Conservation (phyloP, 768 basidiomycete genomes). For the Amylocystis lapponica region DNA sequence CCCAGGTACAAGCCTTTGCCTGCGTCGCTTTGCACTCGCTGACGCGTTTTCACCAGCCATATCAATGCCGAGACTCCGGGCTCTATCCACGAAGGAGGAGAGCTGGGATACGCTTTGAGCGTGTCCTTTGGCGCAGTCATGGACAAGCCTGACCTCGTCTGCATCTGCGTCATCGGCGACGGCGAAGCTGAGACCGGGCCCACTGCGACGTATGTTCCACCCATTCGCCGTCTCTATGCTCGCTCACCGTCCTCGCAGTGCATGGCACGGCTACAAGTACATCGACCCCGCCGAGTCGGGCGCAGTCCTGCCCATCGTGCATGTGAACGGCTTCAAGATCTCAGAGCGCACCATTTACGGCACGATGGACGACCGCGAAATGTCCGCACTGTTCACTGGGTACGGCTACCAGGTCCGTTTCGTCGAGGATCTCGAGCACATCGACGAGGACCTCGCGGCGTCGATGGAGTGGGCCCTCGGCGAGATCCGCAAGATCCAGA, state of each 20-base stretch:
- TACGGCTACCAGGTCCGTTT: slow-evolving; percentile 90
- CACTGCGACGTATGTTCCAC: slow-evolving; percentile 44
- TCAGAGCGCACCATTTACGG: slow-evolving; percentile 87
- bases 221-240: background rate
- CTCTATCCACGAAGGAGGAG: slow-evolving; percentile 87
- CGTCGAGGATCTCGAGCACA: slow-evolving; percentile 57
- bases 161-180: slow-evolving; percentile 80
- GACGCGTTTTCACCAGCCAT: slow-evolving; percentile 35
- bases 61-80: slow-evolving; percentile 86
- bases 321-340: slow-evolving; percentile 88
- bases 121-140: slow-evolving; percentile 87
- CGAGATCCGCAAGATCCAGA: slow-evolving; percentile 74
- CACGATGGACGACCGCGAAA: slow-evolving; percentile 83
- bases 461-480: slow-evolving; percentile 76
- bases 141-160: slow-evolving; percentile 85
- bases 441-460: slow-evolving; percentile 76
- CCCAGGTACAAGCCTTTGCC: slow-evolving; percentile 59
- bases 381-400: slow-evolving; percentile 68
- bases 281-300: slow-evolving; percentile 87
- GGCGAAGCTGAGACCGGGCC: slow-evolving; percentile 84
- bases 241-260: slow-evolving; percentile 29
- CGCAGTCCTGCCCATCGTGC: slow-evolving; percentile 86
- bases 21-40: too few species aligned
- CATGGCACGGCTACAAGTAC: slow-evolving; percentile 87
- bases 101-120: slow-evolving; percentile 83